Evolutionary conservation across 1,284 basidiomycete species (phyloP).

Genomic region (Trichosporon sp.): DNA sequence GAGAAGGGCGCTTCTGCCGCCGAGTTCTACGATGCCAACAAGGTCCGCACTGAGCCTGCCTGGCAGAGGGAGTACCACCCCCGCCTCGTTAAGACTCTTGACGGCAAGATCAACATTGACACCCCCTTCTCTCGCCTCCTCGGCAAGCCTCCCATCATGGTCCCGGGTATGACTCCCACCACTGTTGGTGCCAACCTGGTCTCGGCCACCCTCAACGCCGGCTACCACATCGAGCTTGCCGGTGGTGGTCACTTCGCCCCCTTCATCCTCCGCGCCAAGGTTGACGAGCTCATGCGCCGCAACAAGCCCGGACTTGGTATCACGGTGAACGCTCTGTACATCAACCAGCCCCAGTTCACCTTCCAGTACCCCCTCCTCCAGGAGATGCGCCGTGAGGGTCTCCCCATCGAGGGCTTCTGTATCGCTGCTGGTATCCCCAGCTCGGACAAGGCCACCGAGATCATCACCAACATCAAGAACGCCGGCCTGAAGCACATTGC

Average conservation of each 20-base stretch:
- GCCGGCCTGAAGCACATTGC: slow-evolving; percentile 90
- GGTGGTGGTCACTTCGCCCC: slow-evolving; percentile 97
- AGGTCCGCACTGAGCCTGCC: slow-evolving; percentile 71
- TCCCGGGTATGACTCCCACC: slow-evolving; percentile 95
- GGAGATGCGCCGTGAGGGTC: slow-evolving; percentile 90
- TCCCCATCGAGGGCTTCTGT: slow-evolving; percentile 95
- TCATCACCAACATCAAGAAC: slow-evolving; percentile 67
- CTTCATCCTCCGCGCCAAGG: slow-evolving; percentile 77
- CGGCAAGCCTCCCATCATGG: slow-evolving; percentile 96
- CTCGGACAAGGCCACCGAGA: slow-evolving; percentile 88
- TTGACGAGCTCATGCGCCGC: slow-evolving; percentile 77
- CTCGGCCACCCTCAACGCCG: slow-evolving; percentile 82
- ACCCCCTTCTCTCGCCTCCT: slow-evolving; percentile 92
- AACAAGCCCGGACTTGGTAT: slow-evolving; percentile 82
- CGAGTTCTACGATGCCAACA: slow-evolving; percentile 69
- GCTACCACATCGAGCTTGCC: slow-evolving; percentile 93
- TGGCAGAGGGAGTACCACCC: slow-evolving; percentile 89
- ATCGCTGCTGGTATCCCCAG: slow-evolving; percentile 92
- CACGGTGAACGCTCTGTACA: slow-evolving; percentile 92
- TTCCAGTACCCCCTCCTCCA: slow-evolving; percentile 98
- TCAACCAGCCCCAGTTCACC: slow-evolving; percentile 93
- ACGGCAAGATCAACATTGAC: slow-evolving; percentile 85
- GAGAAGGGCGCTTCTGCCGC: slow-evolving; percentile 78
- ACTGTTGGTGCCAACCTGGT: slow-evolving; percentile 92
- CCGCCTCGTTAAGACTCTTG: slow-evolving; percentile 78